Evolutionary conservation across 2,329 filamentous ascomycete genomes (phyloP).

Genomic region (Nemania diffusa): DNA sequence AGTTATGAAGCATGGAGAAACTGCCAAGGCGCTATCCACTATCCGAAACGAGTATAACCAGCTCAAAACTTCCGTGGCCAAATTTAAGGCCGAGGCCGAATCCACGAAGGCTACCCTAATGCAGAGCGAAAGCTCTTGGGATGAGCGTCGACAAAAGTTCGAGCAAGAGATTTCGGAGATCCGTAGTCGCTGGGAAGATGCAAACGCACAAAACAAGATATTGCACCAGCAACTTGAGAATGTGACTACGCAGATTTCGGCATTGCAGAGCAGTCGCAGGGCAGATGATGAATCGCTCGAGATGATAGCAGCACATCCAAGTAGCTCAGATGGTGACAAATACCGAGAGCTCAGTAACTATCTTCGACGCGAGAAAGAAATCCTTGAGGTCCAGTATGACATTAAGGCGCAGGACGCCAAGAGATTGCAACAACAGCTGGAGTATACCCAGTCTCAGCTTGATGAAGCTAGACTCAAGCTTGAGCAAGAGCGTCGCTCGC

Average conservation of each 20-base stretch:
- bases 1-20: conserved; percentile 93
- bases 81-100: conserved; percentile 82
- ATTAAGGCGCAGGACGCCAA: conserved; percentile 88
- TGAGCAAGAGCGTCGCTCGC: conserved; percentile 83
- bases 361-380: conserved; percentile 94
- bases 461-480: conserved; percentile 90
- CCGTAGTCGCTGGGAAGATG: conserved; percentile 81
- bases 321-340: conserved; percentile 74
- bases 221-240: conserved; percentile 89
- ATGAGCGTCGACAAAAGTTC: conserved; percentile 80
- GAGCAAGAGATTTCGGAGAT: conserved; percentile 86
- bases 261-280: conserved; percentile 79
- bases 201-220: conserved; percentile 88
- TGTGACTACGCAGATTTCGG: conserved; percentile 80
- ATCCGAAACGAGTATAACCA: conserved; percentile 84
- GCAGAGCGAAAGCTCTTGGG: conserved; percentile 89
- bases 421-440: conserved; percentile 87
- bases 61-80: conserved; percentile 80
- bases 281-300: conserved; percentile 64
- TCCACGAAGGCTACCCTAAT: conserved; percentile 81
- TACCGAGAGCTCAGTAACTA: conserved; percentile 92
- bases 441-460: conserved; percentile 86
- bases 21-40: conserved; percentile 83
- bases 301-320: conserved; percentile 60
- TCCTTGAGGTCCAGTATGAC: conserved; percentile 95